Evolutionary conservation across 1,284 basidiomycete genomes (phyloP).

Genomic region (Pholiota adiposa): DNA sequence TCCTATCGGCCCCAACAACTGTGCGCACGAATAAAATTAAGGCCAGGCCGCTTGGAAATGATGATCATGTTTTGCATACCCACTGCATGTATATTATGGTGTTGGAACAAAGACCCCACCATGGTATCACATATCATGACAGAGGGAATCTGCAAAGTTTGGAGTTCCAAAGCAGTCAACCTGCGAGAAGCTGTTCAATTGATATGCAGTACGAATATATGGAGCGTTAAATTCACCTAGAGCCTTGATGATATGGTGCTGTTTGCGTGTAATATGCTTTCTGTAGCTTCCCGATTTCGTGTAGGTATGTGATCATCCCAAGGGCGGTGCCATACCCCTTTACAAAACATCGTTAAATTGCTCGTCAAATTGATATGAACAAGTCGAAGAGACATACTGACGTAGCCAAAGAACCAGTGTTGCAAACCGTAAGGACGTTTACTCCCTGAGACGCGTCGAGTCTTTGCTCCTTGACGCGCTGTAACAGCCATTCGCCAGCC

Average conservation of each 20-base stretch:
- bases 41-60: background rate
- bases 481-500: slow-evolving; percentile 84
- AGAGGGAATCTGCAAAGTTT: slow-evolving; percentile 79
- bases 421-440: slow-evolving; percentile 93
- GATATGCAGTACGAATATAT: background rate
- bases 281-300: slow-evolving; percentile 75
- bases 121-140: slow-evolving; percentile 97
- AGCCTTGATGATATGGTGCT: slow-evolving; percentile 92
- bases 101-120: slow-evolving; percentile 91
- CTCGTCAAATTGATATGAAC: background rate
- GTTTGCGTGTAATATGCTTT: slow-evolving; percentile 92
- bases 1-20: slow-evolving; percentile 86
- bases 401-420: slow-evolving; percentile 91
- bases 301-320: slow-evolving; percentile 89
- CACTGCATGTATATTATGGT: slow-evolving; percentile 85
- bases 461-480: slow-evolving; percentile 54
- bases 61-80: slow-evolving; percentile 48
- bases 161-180: slow-evolving; percentile 86
- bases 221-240: slow-evolving; percentile 47
- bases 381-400: slow-evolving; percentile 60
- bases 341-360: slow-evolving; percentile 2
- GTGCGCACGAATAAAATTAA: slow-evolving; percentile 10
- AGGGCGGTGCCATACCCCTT: slow-evolving; percentile 94
- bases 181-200: slow-evolving; percentile 38
- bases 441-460: slow-evolving; percentile 43